These are phyloP conservation scores for Hyphodiscus sp. DNA, from an alignment of 2,329 filamentous ascomycete species.

Conservation along the genomic window DNA sequence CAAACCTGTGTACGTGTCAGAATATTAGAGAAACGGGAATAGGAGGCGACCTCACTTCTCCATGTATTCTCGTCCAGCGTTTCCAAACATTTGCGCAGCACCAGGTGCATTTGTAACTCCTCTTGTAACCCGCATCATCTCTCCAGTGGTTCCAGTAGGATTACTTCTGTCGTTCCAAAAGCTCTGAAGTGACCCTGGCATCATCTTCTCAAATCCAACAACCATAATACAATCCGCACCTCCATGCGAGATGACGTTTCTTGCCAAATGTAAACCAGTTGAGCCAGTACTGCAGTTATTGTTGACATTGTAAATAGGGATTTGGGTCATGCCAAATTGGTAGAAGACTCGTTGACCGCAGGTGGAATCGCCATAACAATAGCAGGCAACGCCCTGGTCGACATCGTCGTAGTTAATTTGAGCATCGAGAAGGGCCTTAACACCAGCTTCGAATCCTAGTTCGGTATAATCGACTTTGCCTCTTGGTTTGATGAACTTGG, in stretches of 20 bases:
- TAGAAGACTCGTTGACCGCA: slow-evolving; percentile 97
- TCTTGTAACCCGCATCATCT: slow-evolving; percentile 78
- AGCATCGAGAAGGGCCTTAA: slow-evolving; percentile 51
- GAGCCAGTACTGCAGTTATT: slow-evolving; percentile 98
- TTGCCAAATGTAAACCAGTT: slow-evolving; percentile 78
- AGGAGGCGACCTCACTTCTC: slow-evolving; percentile 58
- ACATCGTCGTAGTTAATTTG: slow-evolving; percentile 96
- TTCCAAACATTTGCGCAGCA: slow-evolving; percentile 91
- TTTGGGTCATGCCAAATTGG: slow-evolving; percentile 95
- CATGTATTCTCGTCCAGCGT: slow-evolving; percentile 90
- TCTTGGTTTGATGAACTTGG: slow-evolving; percentile 96
- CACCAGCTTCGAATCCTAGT: slow-evolving; percentile 84
- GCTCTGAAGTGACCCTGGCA: slow-evolving; percentile 74
- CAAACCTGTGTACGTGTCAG: slow-evolving; percentile 32
- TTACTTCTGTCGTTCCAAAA: slow-evolving; percentile 82
- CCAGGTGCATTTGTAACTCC: slow-evolving; percentile 77
- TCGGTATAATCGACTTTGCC: slow-evolving; percentile 94
- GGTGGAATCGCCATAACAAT: slow-evolving; percentile 93
- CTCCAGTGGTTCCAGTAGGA: slow-evolving; percentile 63
- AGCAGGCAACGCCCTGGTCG: slow-evolving; percentile 92
- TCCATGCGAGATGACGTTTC: slow-evolving; percentile 72
- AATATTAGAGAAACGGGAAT: not conserved
- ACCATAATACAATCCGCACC: slow-evolving; percentile 85
- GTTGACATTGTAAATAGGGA: slow-evolving; percentile 97
- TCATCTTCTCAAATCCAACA: slow-evolving; percentile 98